Conservation (phyloP, 257 asterid species). For the Linderniella brevidens region DNA sequence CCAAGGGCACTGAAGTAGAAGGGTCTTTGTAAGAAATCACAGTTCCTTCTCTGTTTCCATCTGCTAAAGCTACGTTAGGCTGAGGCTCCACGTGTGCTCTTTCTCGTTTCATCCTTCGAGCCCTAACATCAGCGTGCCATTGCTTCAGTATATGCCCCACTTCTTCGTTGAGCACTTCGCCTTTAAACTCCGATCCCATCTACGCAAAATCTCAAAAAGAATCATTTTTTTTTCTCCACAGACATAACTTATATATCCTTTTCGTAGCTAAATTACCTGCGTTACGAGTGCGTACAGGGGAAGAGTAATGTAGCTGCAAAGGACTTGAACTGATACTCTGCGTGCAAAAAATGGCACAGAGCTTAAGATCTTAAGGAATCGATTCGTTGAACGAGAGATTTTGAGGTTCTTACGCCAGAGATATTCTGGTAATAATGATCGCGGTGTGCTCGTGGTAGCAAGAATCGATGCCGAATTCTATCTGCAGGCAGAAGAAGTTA, state of each 20-base stretch:
- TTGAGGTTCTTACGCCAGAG: constrained; percentile 14
- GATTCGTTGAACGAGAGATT: too few relatives aligned
- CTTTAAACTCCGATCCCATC: constrained; percentile 27
- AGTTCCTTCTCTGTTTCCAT: background rate
- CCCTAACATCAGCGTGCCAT: constrained; percentile 23
- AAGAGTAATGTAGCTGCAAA: constrained; percentile 28
- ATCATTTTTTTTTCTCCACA: too few relatives aligned
- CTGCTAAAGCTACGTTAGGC: background rate
- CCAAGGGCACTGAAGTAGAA: background rate
- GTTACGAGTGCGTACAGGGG: constrained; percentile 27
- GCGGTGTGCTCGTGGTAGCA: constrained; percentile 18
- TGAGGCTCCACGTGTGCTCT: background rate
- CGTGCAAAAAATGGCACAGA: background rate
- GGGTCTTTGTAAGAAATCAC: background rate
- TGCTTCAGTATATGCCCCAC: constrained; percentile 10
- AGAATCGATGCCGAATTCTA: constrained; percentile 14
- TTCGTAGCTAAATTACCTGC: constrained; percentile 14
- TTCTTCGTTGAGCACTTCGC: constrained; percentile 14
- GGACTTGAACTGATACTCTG: constrained; percentile 23
- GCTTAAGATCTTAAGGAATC: too few relatives aligned
- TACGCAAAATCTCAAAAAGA: too few relatives aligned
- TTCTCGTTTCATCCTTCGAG: constrained; percentile 10
- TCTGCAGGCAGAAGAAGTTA: constrained; percentile 5
- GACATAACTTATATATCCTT: too few relatives aligned
- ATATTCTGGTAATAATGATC: constrained; percentile 9